These are phyloP conservation scores for Phytophthora foliorum DNA, from an alignment of 352 stramenopile genomes.

Conservation along the genomic window DNA sequence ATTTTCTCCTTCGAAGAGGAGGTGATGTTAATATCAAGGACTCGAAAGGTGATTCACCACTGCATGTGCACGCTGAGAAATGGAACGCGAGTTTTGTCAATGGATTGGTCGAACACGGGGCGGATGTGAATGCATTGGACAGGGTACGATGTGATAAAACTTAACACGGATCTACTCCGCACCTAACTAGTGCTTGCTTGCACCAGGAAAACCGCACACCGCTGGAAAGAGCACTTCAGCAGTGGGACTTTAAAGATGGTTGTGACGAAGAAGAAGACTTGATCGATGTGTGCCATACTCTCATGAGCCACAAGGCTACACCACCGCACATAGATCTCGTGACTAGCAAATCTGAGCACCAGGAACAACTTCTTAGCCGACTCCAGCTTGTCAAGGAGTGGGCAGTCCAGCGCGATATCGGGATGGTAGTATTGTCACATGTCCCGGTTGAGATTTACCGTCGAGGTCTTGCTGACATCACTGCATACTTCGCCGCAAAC, in stretches of 20 bases:
- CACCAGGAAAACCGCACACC: constrained; percentile 32
- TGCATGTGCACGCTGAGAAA: constrained; percentile 32
- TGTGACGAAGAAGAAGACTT: constrained; percentile 37
- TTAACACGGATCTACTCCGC: neutral
- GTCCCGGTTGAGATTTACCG: constrained; percentile 38
- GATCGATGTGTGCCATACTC: constrained; percentile 36
- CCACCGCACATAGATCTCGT: constrained; percentile 1
- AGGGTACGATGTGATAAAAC: constrained; percentile 2
- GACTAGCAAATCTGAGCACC: neutral
- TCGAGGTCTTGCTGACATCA: constrained; percentile 20
- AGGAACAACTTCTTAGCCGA: constrained; percentile 20
- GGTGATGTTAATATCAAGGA: constrained; percentile 32
- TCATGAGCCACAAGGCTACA: constrained; percentile 35
- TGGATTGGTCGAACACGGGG: constrained; percentile 28
- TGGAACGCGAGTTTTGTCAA: constrained; percentile 36
- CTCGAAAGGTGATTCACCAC: constrained; percentile 32
- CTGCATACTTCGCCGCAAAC: constrained; percentile 31
- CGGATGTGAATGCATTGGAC: constrained; percentile 35
- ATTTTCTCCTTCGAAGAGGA: constrained; percentile 29
- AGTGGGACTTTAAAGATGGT: constrained; percentile 26
- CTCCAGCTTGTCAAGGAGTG: constrained; percentile 37
- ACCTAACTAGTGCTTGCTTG: neutral
- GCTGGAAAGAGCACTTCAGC: constrained; percentile 23
- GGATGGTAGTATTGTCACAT: constrained; percentile 24
- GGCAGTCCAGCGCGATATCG: constrained; percentile 27